Conservation (phyloP, 345 rosid species). For the Angophora floribunda region DNA sequence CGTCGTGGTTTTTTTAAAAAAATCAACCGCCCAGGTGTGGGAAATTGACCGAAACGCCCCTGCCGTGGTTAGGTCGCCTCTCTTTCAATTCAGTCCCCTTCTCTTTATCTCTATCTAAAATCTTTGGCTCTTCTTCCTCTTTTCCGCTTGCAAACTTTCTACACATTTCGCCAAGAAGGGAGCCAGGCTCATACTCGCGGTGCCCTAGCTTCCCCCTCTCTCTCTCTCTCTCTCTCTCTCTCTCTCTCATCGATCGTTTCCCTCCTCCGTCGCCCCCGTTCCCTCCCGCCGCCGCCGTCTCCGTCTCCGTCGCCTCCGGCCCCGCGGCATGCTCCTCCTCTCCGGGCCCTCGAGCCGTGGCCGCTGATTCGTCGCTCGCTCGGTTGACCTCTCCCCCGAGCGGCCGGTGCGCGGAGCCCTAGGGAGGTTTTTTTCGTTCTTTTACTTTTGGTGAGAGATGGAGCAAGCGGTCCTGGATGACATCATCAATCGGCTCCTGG, state of each 20-base stretch:
- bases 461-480: constrained; percentile 52
- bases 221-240: not conserved
- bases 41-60: not conserved
- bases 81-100: not conserved
- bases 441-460: constrained; percentile 8
- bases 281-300: not conserved
- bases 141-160: not conserved
- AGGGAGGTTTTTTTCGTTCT: not conserved
- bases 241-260: not conserved
- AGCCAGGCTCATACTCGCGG: not conserved
- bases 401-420: not conserved
- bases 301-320: not conserved
- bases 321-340: not conserved
- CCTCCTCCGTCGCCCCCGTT: not conserved
- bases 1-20: not conserved
- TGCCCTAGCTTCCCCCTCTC: not conserved
- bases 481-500: constrained; percentile 52
- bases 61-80: not conserved
- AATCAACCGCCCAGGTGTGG: not conserved
- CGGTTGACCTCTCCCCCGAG: not conserved
- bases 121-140: not conserved
- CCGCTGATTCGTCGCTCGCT: not conserved
- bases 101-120: not conserved
- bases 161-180: not conserved
- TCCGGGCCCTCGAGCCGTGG: not conserved